Base-by-base conservation (phyloP, 345 rosid genomes). In the Xanthoceras sorbifolium region DNA sequence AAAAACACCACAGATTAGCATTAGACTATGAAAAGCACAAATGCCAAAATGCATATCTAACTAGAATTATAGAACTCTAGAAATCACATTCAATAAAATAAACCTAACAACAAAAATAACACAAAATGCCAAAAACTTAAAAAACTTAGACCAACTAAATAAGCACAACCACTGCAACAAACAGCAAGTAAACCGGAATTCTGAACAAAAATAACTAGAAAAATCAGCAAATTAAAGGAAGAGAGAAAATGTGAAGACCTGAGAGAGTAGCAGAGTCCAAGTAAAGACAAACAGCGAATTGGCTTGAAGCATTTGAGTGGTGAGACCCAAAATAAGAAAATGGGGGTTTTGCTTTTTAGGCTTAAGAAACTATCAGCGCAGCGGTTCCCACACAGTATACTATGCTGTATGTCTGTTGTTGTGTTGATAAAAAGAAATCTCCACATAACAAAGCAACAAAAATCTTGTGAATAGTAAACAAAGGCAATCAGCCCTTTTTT, bases 401-500 rank as follows among this genome's bases (percentile, higher is more conserved):
- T n/a, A n/a, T n/a, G n/a, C n/a, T n/a, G n/a, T n/a, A n/a, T n/a
- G n/a, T n/a, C n/a, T n/a, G n/a, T 25, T 26, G 14, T 26, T 60
- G 32, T 55, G 67, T 60, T 72, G 76, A 60, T 42, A 72, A 44
- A 63, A 31, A 3, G 46, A 67, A 22, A 15, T 22, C 29, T 14
- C 0, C 29, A 28, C 15, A n/a, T n/a, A n/a, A n/a, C n/a, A 36
- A 63, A 74, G 14, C 48, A 64, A 74, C 69, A 74, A 63, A 74
- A 44, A 74, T 20, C 46, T 46, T 62, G 76, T 62, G 68, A 72
- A 28, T n/a, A n/a, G n/a, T 6, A 72, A 71, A 60, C 15, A 28
- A 64, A 57, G n/a, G 12, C 25, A 64, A 17, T 18, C 1, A 32
- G 11, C 1, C 26, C 9, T 11, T 66, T 63, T 18, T 40, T 66